phyloP scores from a whole-genome alignment of 2,329 filamentous ascomycete genomes.

The Triangularia setosa region DNA sequence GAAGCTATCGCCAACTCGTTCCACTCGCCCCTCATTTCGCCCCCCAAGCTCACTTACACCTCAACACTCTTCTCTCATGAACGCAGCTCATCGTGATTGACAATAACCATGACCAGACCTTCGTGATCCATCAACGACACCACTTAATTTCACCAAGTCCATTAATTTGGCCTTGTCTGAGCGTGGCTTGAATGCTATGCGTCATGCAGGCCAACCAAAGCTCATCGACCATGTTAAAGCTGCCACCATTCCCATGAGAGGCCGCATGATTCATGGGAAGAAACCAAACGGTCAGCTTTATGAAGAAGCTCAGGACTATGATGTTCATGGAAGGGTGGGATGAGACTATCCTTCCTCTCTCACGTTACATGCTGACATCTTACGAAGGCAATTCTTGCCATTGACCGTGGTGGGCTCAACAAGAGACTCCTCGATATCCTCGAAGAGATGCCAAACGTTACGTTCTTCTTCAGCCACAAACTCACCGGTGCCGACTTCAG shows the following conservation, averaged over 20 bases:
- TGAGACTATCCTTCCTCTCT: slow-evolving; percentile 26
- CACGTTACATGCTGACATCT: slow-evolving; percentile 3
- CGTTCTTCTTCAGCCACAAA: slow-evolving; percentile 89
- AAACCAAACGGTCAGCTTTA: slow-evolving; percentile 62
- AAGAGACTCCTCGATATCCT: slow-evolving; percentile 78
- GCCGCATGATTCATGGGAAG: slow-evolving; percentile 89
- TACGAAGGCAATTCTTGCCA: slow-evolving; percentile 71
- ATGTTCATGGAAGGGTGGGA: slow-evolving; percentile 74
- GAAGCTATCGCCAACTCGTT: slow-evolving; percentile 8
- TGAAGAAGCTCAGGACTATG: slow-evolving; percentile 82
- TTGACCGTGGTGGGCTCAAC: slow-evolving; percentile 82
- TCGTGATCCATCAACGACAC: slow-evolving; percentile 73
- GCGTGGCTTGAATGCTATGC: slow-evolving; percentile 85
- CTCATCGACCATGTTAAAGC: slow-evolving; percentile 71
- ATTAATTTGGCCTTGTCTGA: slow-evolving; percentile 96
- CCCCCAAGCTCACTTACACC: background rate
- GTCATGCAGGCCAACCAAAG: slow-evolving; percentile 59
- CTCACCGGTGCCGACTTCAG: slow-evolving; percentile 85
- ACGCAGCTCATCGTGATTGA: too few relatives aligned
- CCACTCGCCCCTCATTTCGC: background rate
- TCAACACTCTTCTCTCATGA: too few relatives aligned
- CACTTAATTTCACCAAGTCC: slow-evolving; percentile 95
- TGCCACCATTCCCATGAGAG: slow-evolving; percentile 86
- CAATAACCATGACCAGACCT: slow-evolving; percentile 59
- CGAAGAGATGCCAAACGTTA: slow-evolving; percentile 81